Conservation (phyloP, 2,329 filamentous ascomycete species). For the Neopestalotiopsis sp. region DNA sequence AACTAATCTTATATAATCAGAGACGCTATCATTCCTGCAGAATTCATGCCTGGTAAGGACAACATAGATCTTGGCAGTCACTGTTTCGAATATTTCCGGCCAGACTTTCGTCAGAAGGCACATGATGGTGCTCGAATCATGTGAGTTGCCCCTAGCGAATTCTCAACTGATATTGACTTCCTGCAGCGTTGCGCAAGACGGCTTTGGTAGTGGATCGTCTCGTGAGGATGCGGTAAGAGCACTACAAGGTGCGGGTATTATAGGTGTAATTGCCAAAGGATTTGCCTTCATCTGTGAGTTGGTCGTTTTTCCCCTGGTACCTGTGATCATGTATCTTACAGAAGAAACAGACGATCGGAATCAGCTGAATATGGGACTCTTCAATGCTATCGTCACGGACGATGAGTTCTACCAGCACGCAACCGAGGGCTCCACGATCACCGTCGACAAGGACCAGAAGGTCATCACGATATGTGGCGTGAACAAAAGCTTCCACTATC, state of each 20-base stretch:
- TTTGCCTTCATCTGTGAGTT: conserved; percentile 47
- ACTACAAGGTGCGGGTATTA: conserved; percentile 41
- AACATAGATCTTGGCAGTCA: conserved; percentile 41
- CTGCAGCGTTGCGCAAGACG: conserved; percentile 46
- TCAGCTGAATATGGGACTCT: conserved; percentile 47
- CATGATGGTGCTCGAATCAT: conserved; percentile 43
- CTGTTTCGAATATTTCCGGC: conserved; percentile 38
- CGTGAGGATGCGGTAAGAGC: conserved; percentile 48
- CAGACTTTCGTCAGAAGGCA: not conserved
- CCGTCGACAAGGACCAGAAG: conserved; percentile 37
- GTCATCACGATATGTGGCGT: conserved; percentile 26
- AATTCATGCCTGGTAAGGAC: conserved; percentile 35
- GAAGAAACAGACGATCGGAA: conserved; percentile 40
- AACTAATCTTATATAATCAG: not conserved
- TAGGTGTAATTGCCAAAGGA: conserved; percentile 47
- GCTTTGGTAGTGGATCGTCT: conserved; percentile 50
- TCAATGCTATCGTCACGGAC: conserved; percentile 46
- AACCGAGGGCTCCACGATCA: conserved; percentile 33
- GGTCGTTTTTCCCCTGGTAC: not conserved
- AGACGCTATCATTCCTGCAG: conserved; percentile 39
- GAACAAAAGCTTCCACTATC: conserved; percentile 36
- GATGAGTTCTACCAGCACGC: conserved; percentile 42
- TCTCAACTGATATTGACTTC: conserved; percentile 36
- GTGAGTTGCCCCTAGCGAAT: conserved; percentile 35
- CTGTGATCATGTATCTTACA: not conserved